These are phyloP conservation scores for Coleophoma crateriformis DNA, from an alignment of 2,329 filamentous ascomycete genomes.

Conservation along the genomic window DNA sequence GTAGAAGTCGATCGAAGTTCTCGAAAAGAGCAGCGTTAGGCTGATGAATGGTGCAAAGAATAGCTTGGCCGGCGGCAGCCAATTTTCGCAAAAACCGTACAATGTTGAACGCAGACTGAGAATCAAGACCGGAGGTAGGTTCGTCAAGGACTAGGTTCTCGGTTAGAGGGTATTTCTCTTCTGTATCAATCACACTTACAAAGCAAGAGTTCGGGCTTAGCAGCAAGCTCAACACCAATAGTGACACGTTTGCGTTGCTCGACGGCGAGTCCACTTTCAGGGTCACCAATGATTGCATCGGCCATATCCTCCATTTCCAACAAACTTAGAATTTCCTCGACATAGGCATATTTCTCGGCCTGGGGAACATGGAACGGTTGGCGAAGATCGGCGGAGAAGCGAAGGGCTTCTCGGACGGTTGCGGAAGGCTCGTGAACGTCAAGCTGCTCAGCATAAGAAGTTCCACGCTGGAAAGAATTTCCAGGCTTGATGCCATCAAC, in stretches of 20 bases:
- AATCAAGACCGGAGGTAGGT: conserved; percentile 53
- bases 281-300: conserved; percentile 59
- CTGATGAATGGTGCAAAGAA: conserved; percentile 67
- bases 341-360: conserved; percentile 58
- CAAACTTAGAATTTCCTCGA: conserved; percentile 59
- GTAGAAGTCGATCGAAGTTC: conserved; percentile 60
- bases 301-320: conserved; percentile 62
- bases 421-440: conserved; percentile 58
- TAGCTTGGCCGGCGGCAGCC: conserved; percentile 57
- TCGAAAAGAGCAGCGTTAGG: conserved; percentile 65
- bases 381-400: conserved; percentile 60
- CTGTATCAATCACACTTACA: no score
- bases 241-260: conserved; percentile 66
- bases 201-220: conserved; percentile 49
- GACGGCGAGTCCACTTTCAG: conserved; percentile 54
- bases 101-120: conserved; percentile 54
- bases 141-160: conserved; percentile 48
- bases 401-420: conserved; percentile 60
- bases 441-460: conserved; percentile 60
- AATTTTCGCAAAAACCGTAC: conserved; percentile 54
- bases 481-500: conserved; percentile 53
- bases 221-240: conserved; percentile 54
- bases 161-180: no score
- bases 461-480: conserved; percentile 57
- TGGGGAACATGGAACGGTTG: conserved; percentile 53